Base-by-base conservation (phyloP, 768 basidiomycete genomes). In the Nevesoporus exiguus region DNA sequence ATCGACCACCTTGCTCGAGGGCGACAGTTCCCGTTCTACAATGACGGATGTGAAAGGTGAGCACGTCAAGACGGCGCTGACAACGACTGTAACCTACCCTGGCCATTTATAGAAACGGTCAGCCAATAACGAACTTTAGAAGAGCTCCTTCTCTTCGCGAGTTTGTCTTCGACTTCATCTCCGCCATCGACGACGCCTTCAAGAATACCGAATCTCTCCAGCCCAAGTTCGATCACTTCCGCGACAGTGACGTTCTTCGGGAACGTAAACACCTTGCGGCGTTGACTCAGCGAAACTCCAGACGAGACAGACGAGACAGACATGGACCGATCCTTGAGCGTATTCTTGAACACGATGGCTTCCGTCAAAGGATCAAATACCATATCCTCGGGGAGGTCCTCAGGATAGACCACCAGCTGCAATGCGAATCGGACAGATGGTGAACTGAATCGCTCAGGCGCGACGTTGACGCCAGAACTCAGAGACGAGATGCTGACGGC, bases 151-250 rank as follows among this genome's bases (percentile, higher is more conserved):
- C 94, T 77, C 73, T 93, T 93, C 7, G 81, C 77, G 31, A 85
- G 76, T 67, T 96, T 94, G 67, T 98, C 96, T 71, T 99, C 97
- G 1, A 99, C 82, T 64, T 98, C 96, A 68, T 99, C 97, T 1
- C 97, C 97, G 2, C 97, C 97, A 68, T 98, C 95, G 3, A 98
- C 96, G 2, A 99, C 93, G n/a, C 95, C 97, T 36, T 97, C 96
- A 33, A 82, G 75, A 52, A 99, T 97, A 3, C 97, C 97, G 65
- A 98, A 98, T 54, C 93, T 74, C 65, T 98, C 97, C 58, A 99
- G 67, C 6, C 88, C 90, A 34, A 90, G 76, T 69, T 99, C 97
- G 36, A 97, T 93, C 14, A 95, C 94, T 71, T 99, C 97, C 0
- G 94, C 92, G 3, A 98, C 97, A 0, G 93, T 98, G 33, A 90